phyloP scores from a whole-genome alignment of 164 flowering plant genomes.

The Aristolochia californica region DNA sequence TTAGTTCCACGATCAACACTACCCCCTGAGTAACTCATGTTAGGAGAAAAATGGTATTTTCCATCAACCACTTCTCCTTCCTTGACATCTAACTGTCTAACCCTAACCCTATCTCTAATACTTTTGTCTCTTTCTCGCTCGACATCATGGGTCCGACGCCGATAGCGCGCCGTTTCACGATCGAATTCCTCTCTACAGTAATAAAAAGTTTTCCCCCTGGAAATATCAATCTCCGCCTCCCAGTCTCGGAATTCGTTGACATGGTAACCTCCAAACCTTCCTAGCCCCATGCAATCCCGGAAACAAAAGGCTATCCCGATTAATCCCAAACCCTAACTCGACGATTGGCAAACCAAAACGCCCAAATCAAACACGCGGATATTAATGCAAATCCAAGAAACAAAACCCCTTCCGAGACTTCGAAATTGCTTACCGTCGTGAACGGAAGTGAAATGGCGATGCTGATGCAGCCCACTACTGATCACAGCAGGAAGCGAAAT shows the following conservation, averaged over 20 bases:
- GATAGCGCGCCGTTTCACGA: conserved; percentile 13
- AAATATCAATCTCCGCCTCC: conserved; percentile 27
- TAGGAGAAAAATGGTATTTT: conserved; percentile 24
- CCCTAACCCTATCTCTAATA: conserved; percentile 13
- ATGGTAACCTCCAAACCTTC: conserved; percentile 51
- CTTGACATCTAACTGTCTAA: conserved; percentile 21
- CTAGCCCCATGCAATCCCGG: conserved; percentile 49
- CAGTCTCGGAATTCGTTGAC: conserved; percentile 43
- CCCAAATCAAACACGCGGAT: too few relatives aligned
- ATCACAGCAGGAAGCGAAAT: too few relatives aligned
- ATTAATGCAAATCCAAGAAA: too few relatives aligned
- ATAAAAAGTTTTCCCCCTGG: conserved; percentile 22
- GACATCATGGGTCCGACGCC: conserved; percentile 12
- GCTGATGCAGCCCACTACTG: too few relatives aligned
- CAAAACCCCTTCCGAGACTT: too few relatives aligned
- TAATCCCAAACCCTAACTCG: too few relatives aligned
- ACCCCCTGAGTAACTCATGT: conserved; percentile 38
- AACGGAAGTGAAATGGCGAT: too few relatives aligned
- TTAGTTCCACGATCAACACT: conserved; percentile 21
- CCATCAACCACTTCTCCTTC: conserved; percentile 28
- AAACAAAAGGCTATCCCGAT: neutral
- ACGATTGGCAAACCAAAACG: too few relatives aligned
- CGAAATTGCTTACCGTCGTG: too few relatives aligned
- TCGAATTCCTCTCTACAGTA: conserved; percentile 29
- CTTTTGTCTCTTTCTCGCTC: conserved; percentile 7